Base-by-base conservation (phyloP, 2,329 filamentous ascomycete species). In the Blastomyces parvus region DNA sequence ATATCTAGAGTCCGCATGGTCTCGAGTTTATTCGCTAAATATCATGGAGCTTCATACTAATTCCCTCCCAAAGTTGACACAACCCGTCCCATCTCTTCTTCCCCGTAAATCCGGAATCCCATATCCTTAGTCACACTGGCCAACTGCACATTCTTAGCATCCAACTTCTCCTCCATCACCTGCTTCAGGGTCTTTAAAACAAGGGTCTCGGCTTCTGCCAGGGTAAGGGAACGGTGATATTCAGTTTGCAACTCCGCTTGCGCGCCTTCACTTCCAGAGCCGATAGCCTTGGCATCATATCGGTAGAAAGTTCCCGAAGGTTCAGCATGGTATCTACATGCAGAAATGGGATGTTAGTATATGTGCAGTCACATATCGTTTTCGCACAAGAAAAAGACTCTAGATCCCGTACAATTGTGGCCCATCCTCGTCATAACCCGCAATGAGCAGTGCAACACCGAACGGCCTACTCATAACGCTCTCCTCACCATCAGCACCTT, bases 151-250 rank as follows among this genome's bases (percentile, higher is more conserved):
- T 99, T 99, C 86, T 99, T 99, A 67, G 91, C 85, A 76, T 99
- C 94, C 65, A 99, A 84, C 82, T 99, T 99, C 86, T 99, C 94
- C 81, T 99, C 94, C 94, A 99, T 99, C 70, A 99, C 94, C 81
- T 99, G 94, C 84, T 97, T 99, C 76, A 99, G 79, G 46, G 94
- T 99, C 86, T 97, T 97, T 73, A 99, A 82, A 60, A 96, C 92
- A 68, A 99, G 81, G 3, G 92, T 94, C 81, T 99, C 94, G 64
- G 94, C 94, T 74, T 99, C 94, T 63, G 84, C 82, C 66, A 99
- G 87, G 52, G 92, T 96, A 67, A 99, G 84, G 64, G 93, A 97
- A 85, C 95, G 96, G 82, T 99, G 94, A 74, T 97, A 99, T 80
- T 97, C 93, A 74, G 96, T 97, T 80, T 99, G 94, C 73, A 99